phyloP scores from a whole-genome alignment of 1,284 basidiomycete genomes.

The Prillingera fragicola region DNA sequence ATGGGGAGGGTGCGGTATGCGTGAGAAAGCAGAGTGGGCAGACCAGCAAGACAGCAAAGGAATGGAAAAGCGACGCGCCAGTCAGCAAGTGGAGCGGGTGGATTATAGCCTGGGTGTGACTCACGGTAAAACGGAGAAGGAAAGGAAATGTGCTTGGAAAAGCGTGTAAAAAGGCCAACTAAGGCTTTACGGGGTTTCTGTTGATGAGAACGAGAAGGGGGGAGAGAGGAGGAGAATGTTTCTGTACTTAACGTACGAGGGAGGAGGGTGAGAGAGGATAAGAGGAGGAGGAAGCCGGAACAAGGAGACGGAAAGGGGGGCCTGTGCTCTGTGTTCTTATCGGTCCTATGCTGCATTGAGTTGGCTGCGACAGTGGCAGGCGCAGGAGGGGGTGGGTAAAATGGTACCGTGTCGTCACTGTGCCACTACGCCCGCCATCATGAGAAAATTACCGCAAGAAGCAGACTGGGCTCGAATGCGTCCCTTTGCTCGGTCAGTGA shows the following conservation, averaged over 20 bases:
- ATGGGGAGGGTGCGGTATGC: not conserved
- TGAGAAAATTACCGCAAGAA: no score
- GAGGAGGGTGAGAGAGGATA: constrained; percentile 1
- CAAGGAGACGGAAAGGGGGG: not conserved
- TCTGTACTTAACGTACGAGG: not conserved
- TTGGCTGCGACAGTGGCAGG: not conserved
- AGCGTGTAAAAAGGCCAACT: not conserved
- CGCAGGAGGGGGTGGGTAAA: no score
- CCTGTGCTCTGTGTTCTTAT: not conserved
- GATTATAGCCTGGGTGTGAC: not conserved
- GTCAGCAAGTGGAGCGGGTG: not conserved
- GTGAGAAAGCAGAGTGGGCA: not conserved
- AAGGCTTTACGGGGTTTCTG: constrained; percentile 1
- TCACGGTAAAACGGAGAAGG: constrained; percentile 1
- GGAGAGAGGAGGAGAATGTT: not conserved
- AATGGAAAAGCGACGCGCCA: not conserved
- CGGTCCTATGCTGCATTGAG: not conserved
- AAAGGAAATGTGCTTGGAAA: constrained; percentile 3
- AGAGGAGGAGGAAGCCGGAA: not conserved
- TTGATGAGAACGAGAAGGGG: not conserved
- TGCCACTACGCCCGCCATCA: no score
- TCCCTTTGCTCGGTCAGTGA: no score
- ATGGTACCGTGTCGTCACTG: no score
- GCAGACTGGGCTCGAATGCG: no score
- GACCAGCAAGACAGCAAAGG: not conserved